Evolutionary conservation across 306 rosid species (phyloP).

Genomic region (Medicago arabica): DNA sequence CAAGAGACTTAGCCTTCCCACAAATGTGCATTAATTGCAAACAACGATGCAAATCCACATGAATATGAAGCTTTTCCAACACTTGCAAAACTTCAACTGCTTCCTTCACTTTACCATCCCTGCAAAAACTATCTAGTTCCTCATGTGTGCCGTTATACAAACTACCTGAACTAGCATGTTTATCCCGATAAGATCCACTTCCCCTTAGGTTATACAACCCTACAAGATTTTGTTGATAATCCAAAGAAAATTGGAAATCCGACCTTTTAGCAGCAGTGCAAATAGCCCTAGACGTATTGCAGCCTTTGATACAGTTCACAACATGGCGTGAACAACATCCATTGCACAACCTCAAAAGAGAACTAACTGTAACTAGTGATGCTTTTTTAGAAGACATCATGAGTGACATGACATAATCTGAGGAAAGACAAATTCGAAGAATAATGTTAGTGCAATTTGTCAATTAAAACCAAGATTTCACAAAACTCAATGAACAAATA

Average conservation of each 20-base stretch:
- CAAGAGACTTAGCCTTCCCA: constrained; percentile 63
- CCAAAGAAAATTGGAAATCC: constrained; percentile 44
- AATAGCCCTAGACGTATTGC: constrained; percentile 44
- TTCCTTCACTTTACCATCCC: constrained; percentile 61
- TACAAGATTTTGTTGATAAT: constrained; percentile 41
- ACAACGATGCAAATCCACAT: constrained; percentile 19
- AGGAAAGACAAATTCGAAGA: constrained; percentile 2
- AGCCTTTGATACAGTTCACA: constrained; percentile 26
- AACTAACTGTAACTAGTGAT: constrained; percentile 35
- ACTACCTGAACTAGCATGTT: constrained; percentile 8
- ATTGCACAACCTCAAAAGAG: constrained; percentile 35
- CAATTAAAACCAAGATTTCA: background rate
- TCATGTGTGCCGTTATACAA: background rate
- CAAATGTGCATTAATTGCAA: constrained; percentile 45
- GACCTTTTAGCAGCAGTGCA: constrained; percentile 53
- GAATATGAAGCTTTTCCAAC: constrained; percentile 30
- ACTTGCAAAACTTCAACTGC: constrained; percentile 17
- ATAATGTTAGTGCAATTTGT: background rate
- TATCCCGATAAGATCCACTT: constrained; percentile 35
- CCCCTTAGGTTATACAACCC: constrained; percentile 33
- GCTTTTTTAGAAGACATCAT: constrained; percentile 45
- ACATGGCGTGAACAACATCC: constrained; percentile 11
- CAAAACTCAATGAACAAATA: background rate
- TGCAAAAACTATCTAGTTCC: constrained; percentile 55
- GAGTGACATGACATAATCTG: constrained; percentile 18